Conservation (phyloP, 2,329 filamentous ascomycete species). For the Nectriaceae sp. region DNA sequence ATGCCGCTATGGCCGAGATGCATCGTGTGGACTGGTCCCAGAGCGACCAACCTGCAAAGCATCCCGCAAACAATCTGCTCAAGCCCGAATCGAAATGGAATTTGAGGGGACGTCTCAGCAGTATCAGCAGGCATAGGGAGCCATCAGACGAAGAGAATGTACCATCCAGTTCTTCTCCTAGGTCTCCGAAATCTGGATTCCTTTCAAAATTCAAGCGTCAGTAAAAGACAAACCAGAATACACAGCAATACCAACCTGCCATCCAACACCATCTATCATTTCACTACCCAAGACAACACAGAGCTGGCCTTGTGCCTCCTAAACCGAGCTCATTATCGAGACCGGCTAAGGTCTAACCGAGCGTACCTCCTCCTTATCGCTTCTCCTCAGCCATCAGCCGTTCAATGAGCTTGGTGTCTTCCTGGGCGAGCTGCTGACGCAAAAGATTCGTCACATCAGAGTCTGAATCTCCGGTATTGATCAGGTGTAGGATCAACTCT, state of each 20-base stretch:
- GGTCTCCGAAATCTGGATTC: constrained; percentile 40
- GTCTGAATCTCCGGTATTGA: constrained; percentile 36
- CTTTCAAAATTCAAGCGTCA: constrained; percentile 48
- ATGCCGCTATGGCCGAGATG: constrained; percentile 27
- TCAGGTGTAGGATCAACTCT: constrained; percentile 54
- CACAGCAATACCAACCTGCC: constrained; percentile 18
- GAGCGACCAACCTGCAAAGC: constrained; percentile 45
- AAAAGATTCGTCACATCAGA: constrained; percentile 40
- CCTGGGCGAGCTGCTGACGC: constrained; percentile 46
- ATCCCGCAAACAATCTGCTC: constrained; percentile 2
- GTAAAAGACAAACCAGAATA: constrained; percentile 12
- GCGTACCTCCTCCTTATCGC: constrained; percentile 19
- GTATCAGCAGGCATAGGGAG: constrained; percentile 30
- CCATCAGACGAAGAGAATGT: constrained; percentile 22
- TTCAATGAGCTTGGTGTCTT: constrained; percentile 52
- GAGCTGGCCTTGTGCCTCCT: background rate
- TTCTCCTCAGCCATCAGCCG: constrained; percentile 49
- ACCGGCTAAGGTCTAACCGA: background rate
- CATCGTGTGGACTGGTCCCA: constrained; percentile 61
- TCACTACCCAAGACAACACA: constrained; percentile 12
- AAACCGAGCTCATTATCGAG: background rate
- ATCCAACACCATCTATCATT: constrained; percentile 15
- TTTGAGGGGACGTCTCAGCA: constrained; percentile 44
- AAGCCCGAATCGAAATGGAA: constrained; percentile 53
- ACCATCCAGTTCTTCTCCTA: constrained; percentile 24